A percentile compares a stretch with the other conserved stretches of the same genome.
Conservation (phyloP, 148 eudicot species). For the Rhododendron ferrugineum region DNA sequence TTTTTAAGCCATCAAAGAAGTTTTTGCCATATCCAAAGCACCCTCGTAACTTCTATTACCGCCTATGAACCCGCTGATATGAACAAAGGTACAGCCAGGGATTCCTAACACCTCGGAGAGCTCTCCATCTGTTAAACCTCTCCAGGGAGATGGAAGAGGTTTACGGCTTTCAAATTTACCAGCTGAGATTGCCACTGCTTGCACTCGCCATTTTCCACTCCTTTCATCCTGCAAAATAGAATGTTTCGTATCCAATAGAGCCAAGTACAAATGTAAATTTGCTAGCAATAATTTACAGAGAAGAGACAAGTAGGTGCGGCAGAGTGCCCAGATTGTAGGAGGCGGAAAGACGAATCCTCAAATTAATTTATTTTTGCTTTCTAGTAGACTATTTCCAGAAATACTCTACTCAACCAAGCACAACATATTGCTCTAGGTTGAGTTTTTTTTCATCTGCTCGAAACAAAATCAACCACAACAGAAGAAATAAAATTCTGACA, state of each 20-base stretch:
- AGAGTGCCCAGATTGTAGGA: neutral
- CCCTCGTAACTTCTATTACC: conserved; percentile 51
- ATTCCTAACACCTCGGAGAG: conserved; percentile 34
- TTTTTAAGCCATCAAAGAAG: conserved; percentile 30
- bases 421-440: neutral
- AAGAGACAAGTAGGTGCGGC: neutral
- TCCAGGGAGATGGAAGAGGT: conserved; percentile 49
- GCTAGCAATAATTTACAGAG: neutral
- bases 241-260: neutral
- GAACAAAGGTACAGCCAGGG: conserved; percentile 48
- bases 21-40: conserved; percentile 54
- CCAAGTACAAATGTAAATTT: neutral
- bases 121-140: conserved; percentile 57
- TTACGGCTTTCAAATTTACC: conserved; percentile 60
- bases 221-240: conserved; percentile 44
- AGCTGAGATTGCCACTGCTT: conserved; percentile 50
- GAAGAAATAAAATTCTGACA: neutral
- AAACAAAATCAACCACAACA: neutral
- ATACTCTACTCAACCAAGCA: neutral
- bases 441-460: neutral
- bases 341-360: neutral
- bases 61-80: conserved; percentile 58
- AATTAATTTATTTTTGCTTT: neutral
- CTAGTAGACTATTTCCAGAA: neutral
- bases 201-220: conserved; percentile 54